Evolutionary conservation across 2,329 filamentous ascomycete genomes (phyloP).

Genomic region (Clarireedia paspali): DNA sequence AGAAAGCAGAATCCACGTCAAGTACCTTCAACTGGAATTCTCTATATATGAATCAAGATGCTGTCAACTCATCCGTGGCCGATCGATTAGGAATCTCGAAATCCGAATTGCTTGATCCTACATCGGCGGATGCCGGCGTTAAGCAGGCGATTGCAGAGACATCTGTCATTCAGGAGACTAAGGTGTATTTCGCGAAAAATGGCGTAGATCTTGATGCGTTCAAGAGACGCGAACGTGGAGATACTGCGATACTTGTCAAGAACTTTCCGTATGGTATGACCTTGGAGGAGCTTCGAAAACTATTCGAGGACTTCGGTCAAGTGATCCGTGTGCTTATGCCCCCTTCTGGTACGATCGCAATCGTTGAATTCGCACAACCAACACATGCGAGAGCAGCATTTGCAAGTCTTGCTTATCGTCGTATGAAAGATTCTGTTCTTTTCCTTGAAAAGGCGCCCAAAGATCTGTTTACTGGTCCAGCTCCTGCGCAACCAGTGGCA

Average conservation of each 20-base stretch:
- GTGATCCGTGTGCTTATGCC: conserved; percentile 83
- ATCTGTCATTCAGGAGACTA: conserved; percentile 91
- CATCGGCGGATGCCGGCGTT: conserved; percentile 85
- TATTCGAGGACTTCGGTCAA: conserved; percentile 58
- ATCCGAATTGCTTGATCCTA: conserved; percentile 88
- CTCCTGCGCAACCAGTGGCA: conserved; percentile 13
- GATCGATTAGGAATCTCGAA: conserved; percentile 83
- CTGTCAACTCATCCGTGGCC: conserved; percentile 84
- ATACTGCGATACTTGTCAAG: conserved; percentile 84
- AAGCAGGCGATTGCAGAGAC: conserved; percentile 97
- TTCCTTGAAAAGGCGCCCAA: conserved; percentile 92
- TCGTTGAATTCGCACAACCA: conserved; percentile 77
- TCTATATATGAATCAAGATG: conserved; percentile 97
- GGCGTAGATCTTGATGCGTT: conserved; percentile 91
- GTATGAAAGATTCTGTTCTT: conserved; percentile 82
- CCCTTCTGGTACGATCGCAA: conserved; percentile 84
- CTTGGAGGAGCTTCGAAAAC: conserved; percentile 44
- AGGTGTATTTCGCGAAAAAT: conserved; percentile 79
- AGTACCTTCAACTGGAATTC: conserved; percentile 95
- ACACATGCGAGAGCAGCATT: conserved; percentile 80
- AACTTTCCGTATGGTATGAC: conserved; percentile 73
- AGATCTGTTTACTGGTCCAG: conserved; percentile 53
- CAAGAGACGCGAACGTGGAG: conserved; percentile 75
- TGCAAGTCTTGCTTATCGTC: conserved; percentile 76
- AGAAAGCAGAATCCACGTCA: conserved; percentile 70